Conservation (phyloP, 2,329 filamentous ascomycete genomes). For the Endocalyx cinctus region DNA sequence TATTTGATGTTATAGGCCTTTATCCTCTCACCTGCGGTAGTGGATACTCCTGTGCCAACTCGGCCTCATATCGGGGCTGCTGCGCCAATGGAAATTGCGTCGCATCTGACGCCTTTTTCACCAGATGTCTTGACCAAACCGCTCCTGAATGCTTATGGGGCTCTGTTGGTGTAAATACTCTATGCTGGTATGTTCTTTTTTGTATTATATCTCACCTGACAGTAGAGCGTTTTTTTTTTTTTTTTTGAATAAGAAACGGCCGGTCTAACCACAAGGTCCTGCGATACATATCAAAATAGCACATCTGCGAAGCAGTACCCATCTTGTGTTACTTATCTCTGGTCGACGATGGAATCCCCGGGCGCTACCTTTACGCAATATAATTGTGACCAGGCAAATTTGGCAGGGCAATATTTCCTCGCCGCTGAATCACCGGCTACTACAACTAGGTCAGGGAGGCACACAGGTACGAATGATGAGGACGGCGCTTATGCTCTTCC, state of each 20-base stretch:
- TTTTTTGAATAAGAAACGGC: too few species aligned
- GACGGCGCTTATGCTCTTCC: not conserved
- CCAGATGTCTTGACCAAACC: conserved; percentile 11
- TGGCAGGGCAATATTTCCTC: conserved; percentile 10
- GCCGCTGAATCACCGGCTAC: conserved; percentile 1
- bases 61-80: conserved; percentile 13
- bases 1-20: conserved; percentile 1
- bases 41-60: conserved; percentile 14
- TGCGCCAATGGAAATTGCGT: conserved; percentile 9
- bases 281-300: too few species aligned
- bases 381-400: conserved; percentile 12
- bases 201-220: not conserved
- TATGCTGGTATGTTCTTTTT: conserved; percentile 14
- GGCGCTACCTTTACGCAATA: conserved; percentile 21
- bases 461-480: too few species aligned
- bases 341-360: conserved; percentile 14
- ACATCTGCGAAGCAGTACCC: conserved; percentile 4
- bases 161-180: conserved; percentile 6
- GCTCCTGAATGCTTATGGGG: conserved; percentile 5
- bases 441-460: not conserved
- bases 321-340: conserved; percentile 16
- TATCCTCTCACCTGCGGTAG: conserved; percentile 8
- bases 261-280: too few species aligned
- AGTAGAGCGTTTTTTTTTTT: not conserved
- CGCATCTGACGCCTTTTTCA: conserved; percentile 7